Conservation (phyloP, 768 basidiomycete genomes). For the Lactifluus pinguis region DNA sequence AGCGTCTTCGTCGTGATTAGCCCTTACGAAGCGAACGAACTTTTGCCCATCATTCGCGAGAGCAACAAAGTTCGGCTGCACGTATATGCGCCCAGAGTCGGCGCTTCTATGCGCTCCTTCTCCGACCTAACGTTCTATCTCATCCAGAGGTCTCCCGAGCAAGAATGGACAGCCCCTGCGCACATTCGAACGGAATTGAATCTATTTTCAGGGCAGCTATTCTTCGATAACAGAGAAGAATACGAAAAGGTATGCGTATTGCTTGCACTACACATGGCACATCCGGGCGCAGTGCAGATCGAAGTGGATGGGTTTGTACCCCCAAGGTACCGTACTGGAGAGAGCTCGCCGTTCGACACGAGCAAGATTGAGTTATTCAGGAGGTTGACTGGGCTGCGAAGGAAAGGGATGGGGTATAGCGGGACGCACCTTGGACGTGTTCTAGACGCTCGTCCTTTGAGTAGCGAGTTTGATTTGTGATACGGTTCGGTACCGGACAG, state of each 20-base stretch:
- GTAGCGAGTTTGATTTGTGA: too few relatives aligned
- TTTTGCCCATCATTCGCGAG: constrained; percentile 7
- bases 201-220: constrained; percentile 12
- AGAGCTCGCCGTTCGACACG: background rate
- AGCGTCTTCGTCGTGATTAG: background rate
- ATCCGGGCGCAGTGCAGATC: background rate
- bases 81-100: constrained; percentile 7
- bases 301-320: constrained; percentile 5
- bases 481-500: too few relatives aligned
- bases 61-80: background rate
- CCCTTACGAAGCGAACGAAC: too few relatives aligned
- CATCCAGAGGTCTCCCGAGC: background rate
- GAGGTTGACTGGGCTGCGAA: background rate
- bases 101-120: background rate
- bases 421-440: constrained; percentile 7
- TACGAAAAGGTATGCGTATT: constrained; percentile 9
- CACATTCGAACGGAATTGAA: background rate
- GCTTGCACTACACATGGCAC: background rate
- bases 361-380: background rate
- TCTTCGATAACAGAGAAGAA: constrained; percentile 10
- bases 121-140: background rate
- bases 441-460: background rate
- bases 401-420: constrained; percentile 9
- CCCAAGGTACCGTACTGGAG: background rate
- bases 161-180: background rate